Evolutionary conservation across 306 rosid genomes (phyloP), one percentile per base, ranked within the genome.

Genomic region (Inga laurina): DNA sequence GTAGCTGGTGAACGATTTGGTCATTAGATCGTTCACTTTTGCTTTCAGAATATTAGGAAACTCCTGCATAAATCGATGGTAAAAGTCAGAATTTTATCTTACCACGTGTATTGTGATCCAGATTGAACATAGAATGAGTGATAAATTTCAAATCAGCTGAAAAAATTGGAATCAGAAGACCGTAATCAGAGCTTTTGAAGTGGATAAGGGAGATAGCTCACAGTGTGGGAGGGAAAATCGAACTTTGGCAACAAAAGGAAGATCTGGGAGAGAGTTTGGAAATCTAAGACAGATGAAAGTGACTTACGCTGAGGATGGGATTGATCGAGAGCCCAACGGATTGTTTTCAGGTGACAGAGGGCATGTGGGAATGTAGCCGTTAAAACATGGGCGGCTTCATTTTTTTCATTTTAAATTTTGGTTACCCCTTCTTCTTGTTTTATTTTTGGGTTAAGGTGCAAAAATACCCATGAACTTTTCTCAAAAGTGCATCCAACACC

Each of bases 11-110:
- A 94, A 94, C 16, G 98, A 94, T 66, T 93, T 90, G 37, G 98
- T 94, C 97, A 94, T 93, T 4, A 94, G 86, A 61, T 93, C 97
- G 56, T 94, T 94, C 97, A 94, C 93, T 74, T 81, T 89, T 19
- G 21, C 52, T 22, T 39, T 27, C 10, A 62, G 54, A 8, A 3
- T 18, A 10, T 69, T 21, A 52, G 3, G 45, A 35, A 14, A 8
- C 62, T 45, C 82, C 84, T 82, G 78, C 52, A 34, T 2, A n/a
- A 14, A 67, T 14, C 16, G 34, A 72, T 8, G 10, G 3, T 3
- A 19, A 52, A 49, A 66, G 72, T 81, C 5, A 72, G 43, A 61
- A 43, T 9, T 72, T 32, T 35, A 7, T 37, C 16, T 9, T 9
- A 49, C 54, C 19, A 3, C 13, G 4, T 13, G 10, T 32, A 1